Evolutionary conservation across 495 filamentous ascomycete genomes (phyloP), one percentile per base, ranked within the genome.

Genomic region (Delitschia confertaspora): DNA sequence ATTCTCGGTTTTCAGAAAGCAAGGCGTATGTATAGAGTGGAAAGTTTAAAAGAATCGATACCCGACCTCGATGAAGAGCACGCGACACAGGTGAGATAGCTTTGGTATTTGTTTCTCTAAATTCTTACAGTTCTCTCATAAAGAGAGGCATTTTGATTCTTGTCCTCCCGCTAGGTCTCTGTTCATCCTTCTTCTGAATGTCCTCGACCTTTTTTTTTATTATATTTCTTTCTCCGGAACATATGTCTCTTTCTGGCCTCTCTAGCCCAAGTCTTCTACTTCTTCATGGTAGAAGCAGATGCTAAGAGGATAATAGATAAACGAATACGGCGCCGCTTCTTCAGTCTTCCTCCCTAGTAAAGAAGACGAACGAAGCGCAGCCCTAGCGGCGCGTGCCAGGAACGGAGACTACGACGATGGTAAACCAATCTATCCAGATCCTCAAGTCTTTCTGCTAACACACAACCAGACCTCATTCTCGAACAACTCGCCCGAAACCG

Each of bases 401-500:
- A 70, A 75, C 36, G 91, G 91, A 20, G 87, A 95, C 63, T 96
- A 91, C 58, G 86, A 95, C 68, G 84, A 95, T 60, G 82, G 80
- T 82, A 64, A 38, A 22, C 31, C 33, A 14, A n/a, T 21, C 40
- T 83, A 87, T 88, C 43, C 69, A 96, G 25, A 93, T 96, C 51
- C 75, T 91, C 47, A 93, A 99, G 69, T 93, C 96, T 61, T 79
- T 99, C 1, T 85, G 88, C 6, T 84, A 93, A 24, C 96, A 95
- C 65, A n/a, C n/a, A n/a, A n/a, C 21, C 40, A 83, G 87, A 88
- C 43, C 69, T 99, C 27, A 93, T 96, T 51, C 75, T 91, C 47
- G 91, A 99, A 69, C 91, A 99, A 61, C 79, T 99, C 1, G 86
- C 88, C 6, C 84, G 91, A 24, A 99, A 95, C 65, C 77, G 85